Percentiles rank a stretch among this genome's conserved stretches.
Evolutionary conservation across 306 rosid species (phyloP).

Genomic region (Cicer arietinum): DNA sequence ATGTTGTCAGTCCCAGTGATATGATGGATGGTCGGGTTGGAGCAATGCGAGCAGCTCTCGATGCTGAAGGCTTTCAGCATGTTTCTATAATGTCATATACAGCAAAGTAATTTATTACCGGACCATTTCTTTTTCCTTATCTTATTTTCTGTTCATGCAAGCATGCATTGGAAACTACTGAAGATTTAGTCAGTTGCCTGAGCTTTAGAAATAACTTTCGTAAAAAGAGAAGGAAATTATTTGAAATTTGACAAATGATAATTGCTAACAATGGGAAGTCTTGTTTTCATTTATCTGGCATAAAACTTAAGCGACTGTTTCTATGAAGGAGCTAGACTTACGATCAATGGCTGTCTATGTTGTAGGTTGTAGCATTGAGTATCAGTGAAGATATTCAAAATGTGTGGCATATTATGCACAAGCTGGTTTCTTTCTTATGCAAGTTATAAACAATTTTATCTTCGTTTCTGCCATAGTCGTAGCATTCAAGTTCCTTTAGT

Average conservation of each 20-base stretch:
- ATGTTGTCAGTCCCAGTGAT: conserved; percentile 97
- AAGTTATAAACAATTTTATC: conserved; percentile 34
- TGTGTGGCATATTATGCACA: conserved; percentile 24
- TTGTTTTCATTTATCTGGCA: conserved; percentile 10
- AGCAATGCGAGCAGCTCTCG: conserved; percentile 87
- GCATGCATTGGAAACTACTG: conserved; percentile 26
- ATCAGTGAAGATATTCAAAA: conserved; percentile 20
- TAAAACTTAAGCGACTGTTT: neutral
- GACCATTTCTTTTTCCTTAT: conserved; percentile 26
- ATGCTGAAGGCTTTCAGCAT: conserved; percentile 93
- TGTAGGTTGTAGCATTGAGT: conserved; percentile 16
- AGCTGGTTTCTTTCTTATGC: conserved; percentile 39
- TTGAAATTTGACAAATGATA: neutral
- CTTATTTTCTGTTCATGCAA: conserved; percentile 34
- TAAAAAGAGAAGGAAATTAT: conserved; percentile 11
- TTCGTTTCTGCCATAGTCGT: conserved; percentile 10
- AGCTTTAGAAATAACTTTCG: conserved; percentile 28
- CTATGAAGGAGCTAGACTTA: conserved; percentile 12
- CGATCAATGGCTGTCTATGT: conserved; percentile 23
- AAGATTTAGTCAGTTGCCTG: conserved; percentile 14
- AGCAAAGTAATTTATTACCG: conserved; percentile 67
- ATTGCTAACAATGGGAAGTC: neutral
- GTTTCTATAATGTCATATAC: conserved; percentile 96
- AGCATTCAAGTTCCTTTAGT: conserved; percentile 10
- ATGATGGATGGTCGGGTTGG: conserved; percentile 99